Base-by-base conservation (phyloP, 2,329 filamentous ascomycete genomes). In the Claviceps africana region DNA sequence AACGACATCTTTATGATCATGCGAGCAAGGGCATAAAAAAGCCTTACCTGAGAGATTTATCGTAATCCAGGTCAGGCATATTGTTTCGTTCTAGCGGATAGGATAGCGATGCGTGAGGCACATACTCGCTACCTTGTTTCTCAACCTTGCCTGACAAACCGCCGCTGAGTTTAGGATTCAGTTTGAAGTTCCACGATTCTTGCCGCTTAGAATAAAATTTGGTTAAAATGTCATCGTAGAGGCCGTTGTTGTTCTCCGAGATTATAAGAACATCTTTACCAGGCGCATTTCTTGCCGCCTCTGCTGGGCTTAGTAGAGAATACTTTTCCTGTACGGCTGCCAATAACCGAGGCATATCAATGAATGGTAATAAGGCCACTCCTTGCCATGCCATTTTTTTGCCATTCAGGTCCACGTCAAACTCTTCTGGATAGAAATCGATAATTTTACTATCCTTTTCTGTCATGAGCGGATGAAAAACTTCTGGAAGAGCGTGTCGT, bases 301-400 rank as follows among this genome's bases (percentile, higher is more conserved):
- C 93, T 47, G 88, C 87, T 0, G 81, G 74, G 17, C 81, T 86
- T 4, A 98, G 73, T 15, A 87, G 72, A 7, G 85, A 86, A 62
- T 96, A 95, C 60, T 86, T 88, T 57, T 82, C 84, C 47, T 81
- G 78, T 72, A 97, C 91, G 9, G 91, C 91, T 19, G 77, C 75
- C 9, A 98, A 73, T 19, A 98, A 72, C 51, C 90, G 82, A 50
- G 84, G 82, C 75, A 95, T 93, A 61, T 98, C 90, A 61, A 98
- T 98, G 66, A 97, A 98, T 0, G 93, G 93, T 35, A 98, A 76
- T 21, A 98, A 73, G 2, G 88, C 89, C 51, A 98, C 85, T 57
- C 93, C 93, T 66, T 97, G 91, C 93, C 94, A 98, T 0, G 89
- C 88, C 70, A 96, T 94, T 65, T 97, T 98, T 73, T 97, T 97